Evolutionary conservation across 1,284 basidiomycete genomes (phyloP).

Genomic region (Sporisorium exsertum): DNA sequence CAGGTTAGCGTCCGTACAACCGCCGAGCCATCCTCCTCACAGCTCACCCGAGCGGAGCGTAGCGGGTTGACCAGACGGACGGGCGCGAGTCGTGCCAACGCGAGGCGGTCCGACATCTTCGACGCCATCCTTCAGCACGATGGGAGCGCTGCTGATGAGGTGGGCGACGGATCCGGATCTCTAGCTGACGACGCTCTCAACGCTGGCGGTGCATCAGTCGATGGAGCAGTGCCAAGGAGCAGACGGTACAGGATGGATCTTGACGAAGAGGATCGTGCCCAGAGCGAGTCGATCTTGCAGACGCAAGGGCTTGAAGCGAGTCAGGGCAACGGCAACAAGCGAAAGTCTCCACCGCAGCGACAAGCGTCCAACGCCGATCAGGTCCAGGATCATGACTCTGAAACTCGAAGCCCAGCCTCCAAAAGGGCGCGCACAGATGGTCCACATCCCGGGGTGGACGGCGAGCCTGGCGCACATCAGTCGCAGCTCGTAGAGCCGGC

Average conservation of each 20-base stretch:
- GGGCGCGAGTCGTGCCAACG: conserved; percentile 26
- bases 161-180: background rate
- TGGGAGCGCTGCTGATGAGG: background rate
- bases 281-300: conserved; percentile 15
- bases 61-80: conserved; percentile 41
- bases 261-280: conserved; percentile 46
- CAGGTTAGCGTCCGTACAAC: background rate
- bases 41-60: conserved; percentile 18
- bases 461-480: background rate
- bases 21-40: conserved; percentile 13
- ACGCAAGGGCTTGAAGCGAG: conserved; percentile 4
- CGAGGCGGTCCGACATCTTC: conserved; percentile 47
- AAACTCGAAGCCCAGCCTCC: background rate
- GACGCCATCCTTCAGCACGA: conserved; percentile 28
- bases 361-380: background rate
- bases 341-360: conserved; percentile 23
- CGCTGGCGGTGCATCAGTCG: background rate
- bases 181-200: background rate
- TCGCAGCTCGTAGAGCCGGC: background rate
- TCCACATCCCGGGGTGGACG: background rate
- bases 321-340: conserved; percentile 10
- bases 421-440: conserved; percentile 22
- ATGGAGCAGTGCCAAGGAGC: conserved; percentile 22
- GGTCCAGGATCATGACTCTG: background rate
- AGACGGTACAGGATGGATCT: conserved; percentile 48